phyloP scores from a whole-genome alignment of 2,329 filamentous ascomycete species.

The Coniochaeta prunicola region DNA sequence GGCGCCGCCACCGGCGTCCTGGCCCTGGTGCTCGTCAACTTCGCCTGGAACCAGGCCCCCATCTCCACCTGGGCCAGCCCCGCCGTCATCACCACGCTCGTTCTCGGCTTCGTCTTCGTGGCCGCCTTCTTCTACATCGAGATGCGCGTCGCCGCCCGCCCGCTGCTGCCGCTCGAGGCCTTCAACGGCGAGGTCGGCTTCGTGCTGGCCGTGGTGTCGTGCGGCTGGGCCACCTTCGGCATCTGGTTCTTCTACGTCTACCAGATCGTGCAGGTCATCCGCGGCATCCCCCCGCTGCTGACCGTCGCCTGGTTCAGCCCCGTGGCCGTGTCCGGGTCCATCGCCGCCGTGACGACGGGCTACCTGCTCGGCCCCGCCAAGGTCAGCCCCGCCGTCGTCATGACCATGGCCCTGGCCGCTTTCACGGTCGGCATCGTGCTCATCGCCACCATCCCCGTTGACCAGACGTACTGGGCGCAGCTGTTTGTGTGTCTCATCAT shows the following conservation, averaged over 20 bases:
- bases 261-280: conserved; percentile 39
- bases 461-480: conserved; percentile 47
- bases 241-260: conserved; percentile 46
- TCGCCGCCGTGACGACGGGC: conserved; percentile 24
- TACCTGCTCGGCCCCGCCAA: conserved; percentile 20
- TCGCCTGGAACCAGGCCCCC: conserved; percentile 53
- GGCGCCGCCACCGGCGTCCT: conserved; percentile 32
- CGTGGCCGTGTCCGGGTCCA: conserved; percentile 16
- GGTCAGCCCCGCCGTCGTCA: conserved; percentile 18
- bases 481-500: conserved; percentile 40
- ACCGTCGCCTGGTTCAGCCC: conserved; percentile 22
- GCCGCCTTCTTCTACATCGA: conserved; percentile 44
- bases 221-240: conserved; percentile 48
- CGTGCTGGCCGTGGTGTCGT: conserved; percentile 46
- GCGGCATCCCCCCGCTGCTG: conserved; percentile 16
- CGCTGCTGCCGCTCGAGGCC: conserved; percentile 50
- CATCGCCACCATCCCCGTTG: conserved; percentile 26
- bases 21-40: conserved; percentile 47
- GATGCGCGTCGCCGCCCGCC: conserved; percentile 32
- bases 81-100: conserved; percentile 42
- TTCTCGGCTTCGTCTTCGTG: conserved; percentile 42
- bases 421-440: conserved; percentile 18
- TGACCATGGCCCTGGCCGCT: conserved; percentile 15
- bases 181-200: conserved; percentile 42
- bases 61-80: conserved; percentile 42